Percentiles rank a stretch among this genome's conserved stretches.
These are phyloP conservation scores for Mycena vulgaris DNA, from an alignment of 768 basidiomycete species.

Conservation along the genomic window DNA sequence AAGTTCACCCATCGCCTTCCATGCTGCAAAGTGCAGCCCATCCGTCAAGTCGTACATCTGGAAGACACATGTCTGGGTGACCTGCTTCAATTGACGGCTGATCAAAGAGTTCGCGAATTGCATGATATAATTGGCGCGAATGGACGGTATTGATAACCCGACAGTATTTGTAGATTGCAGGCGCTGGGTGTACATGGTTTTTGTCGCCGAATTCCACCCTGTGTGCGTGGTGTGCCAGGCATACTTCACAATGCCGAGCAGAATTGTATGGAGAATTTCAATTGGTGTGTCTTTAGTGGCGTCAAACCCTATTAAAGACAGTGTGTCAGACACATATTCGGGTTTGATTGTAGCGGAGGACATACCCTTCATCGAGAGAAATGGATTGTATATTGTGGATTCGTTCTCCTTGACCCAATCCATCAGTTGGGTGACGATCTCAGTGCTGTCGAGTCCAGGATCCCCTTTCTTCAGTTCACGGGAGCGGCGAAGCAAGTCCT, in stretches of 20 bases:
- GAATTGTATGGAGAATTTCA: conserved; percentile 62
- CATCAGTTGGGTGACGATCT: conserved; percentile 44
- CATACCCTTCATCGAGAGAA: conserved; percentile 47
- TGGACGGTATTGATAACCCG: conserved; percentile 49
- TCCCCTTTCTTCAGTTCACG: background rate
- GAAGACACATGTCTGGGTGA: conserved; percentile 55
- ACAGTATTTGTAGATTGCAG: conserved; percentile 51
- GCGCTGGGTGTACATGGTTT: conserved; percentile 45
- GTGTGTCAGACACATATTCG: background rate
- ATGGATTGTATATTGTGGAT: conserved; percentile 47
- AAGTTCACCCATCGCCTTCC: conserved; percentile 52
- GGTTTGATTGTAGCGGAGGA: too few relatives aligned
- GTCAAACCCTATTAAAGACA: conserved; percentile 47
- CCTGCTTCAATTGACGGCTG: conserved; percentile 58
- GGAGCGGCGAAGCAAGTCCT: conserved; percentile 41
- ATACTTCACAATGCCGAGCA: conserved; percentile 62
- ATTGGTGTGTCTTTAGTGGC: conserved; percentile 53
- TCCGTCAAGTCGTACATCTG: conserved; percentile 54
- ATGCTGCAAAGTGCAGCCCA: conserved; percentile 42
- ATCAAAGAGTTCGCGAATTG: conserved; percentile 61
- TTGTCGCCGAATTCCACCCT: conserved; percentile 44
- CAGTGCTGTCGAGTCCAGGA: conserved; percentile 1
- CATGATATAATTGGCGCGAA: conserved; percentile 59
- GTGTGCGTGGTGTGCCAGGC: conserved; percentile 54
- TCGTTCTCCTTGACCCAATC: conserved; percentile 46